These are phyloP conservation scores for Penicillium canariense DNA, from an alignment of 495 filamentous ascomycete genomes.

Conservation along the genomic window DNA sequence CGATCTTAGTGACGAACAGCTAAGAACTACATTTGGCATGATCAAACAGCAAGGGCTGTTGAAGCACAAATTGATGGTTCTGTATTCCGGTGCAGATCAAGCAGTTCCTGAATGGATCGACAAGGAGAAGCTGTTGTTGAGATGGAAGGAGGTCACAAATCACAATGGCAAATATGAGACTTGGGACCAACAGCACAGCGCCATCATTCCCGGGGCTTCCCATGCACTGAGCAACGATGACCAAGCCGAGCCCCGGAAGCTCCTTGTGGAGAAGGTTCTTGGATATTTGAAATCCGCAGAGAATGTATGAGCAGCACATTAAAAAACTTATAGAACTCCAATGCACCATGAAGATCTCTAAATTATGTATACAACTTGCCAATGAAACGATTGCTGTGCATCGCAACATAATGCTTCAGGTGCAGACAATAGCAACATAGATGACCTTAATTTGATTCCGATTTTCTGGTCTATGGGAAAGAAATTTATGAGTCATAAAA, in stretches of 20 bases:
- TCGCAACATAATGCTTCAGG: too few relatives aligned
- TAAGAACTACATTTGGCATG: conserved; percentile 61
- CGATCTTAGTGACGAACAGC: conserved; percentile 60
- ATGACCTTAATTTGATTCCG: too few relatives aligned
- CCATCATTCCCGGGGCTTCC: conserved; percentile 43
- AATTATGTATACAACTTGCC: too few relatives aligned
- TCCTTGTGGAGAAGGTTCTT: conserved; percentile 38
- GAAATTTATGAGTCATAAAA: too few relatives aligned
- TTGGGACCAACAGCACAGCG: conserved; percentile 41
- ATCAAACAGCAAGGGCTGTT: conserved; percentile 53
- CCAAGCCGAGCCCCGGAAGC: conserved; percentile 40
- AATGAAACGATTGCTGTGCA: too few relatives aligned
- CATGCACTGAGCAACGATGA: conserved; percentile 49
- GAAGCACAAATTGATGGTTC: conserved; percentile 41
- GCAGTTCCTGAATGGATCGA: conserved; percentile 63
- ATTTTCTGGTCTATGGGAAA: too few relatives aligned
- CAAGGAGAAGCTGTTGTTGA: conserved; percentile 56
- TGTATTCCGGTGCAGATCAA: conserved; percentile 71
- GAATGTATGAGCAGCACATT: neutral
- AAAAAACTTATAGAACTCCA: neutral
- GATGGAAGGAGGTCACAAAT: conserved; percentile 61
- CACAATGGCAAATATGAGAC: conserved; percentile 24
- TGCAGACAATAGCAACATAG: too few relatives aligned
- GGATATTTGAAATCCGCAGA: conserved; percentile 25
- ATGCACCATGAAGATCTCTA: neutral